A percentile compares a stretch with the other conserved stretches of the same genome.
Conservation (phyloP, 2,329 filamentous ascomycete species). For the Sclerotinia subarctica region DNA sequence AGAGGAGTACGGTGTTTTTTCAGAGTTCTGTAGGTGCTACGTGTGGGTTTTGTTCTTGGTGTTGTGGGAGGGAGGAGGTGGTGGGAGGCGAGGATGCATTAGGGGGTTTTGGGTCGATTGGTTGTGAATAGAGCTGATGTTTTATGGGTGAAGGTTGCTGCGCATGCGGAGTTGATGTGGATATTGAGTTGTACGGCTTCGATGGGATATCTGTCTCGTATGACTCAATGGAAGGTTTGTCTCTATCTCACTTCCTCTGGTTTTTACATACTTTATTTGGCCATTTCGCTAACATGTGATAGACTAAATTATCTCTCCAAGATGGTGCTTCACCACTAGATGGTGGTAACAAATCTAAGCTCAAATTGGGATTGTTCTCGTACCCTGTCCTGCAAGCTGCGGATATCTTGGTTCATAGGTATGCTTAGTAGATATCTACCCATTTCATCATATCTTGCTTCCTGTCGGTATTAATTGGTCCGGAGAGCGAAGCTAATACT, state of each 20-base stretch:
- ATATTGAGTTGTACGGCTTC: slow-evolving; percentile 88
- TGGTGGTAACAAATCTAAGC: slow-evolving; percentile 54
- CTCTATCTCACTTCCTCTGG: not conserved
- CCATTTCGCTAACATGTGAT: not conserved
- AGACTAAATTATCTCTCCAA: slow-evolving; percentile 71
- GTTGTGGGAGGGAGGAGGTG: not conserved
- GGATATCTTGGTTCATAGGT: slow-evolving; percentile 85
- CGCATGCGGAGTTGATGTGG: slow-evolving; percentile 94
- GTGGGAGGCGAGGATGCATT: not conserved
- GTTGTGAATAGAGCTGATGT: slow-evolving; percentile 3
- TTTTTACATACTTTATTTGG: not conserved
- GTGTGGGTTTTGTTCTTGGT: slow-evolving; percentile 1
- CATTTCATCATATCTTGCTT: not conserved
- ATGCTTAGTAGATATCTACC: slow-evolving; percentile 25
- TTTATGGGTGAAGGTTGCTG: slow-evolving; percentile 54
- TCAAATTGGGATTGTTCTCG: slow-evolving; percentile 89
- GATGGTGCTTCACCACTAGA: slow-evolving; percentile 58
- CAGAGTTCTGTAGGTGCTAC: slow-evolving; percentile 67
- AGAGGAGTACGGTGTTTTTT: slow-evolving; percentile 75
- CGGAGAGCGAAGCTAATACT: not conserved
- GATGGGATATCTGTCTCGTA: slow-evolving; percentile 91
- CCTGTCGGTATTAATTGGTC: not conserved
- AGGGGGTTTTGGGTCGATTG: not conserved
- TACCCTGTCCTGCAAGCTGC: slow-evolving; percentile 96
- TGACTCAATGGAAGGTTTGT: slow-evolving; percentile 97